Evolutionary conservation across 306 rosid genomes (phyloP), one percentile per base, ranked within the genome.

Genomic region (Mimosa bimucronata): DNA sequence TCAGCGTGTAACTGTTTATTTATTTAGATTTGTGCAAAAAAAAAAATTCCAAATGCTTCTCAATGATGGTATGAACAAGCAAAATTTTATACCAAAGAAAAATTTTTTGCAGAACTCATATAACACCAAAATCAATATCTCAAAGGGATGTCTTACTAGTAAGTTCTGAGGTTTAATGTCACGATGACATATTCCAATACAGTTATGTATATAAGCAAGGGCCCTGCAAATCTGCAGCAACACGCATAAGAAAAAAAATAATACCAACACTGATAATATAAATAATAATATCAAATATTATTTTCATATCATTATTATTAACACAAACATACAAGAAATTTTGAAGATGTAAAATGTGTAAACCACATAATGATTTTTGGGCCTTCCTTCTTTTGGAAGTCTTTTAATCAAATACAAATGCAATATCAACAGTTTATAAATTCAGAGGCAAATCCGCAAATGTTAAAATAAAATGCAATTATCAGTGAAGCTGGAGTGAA

Each of bases 81-180:
- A 64, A 41, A 70, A 66, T 45, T 30, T 45, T 77, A 66, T 76
- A 66, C 60, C 45, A 64, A 75, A 7, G 67, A 60, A 61, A 28
- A 19, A 57, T 48, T 26, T 64, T 60, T 23, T 15, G 61, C 19
- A 44, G 52, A 44, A 70, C 57, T 76, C 31, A 30, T 40, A 76
- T 42, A 44, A 44, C 38, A 44, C 44, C 21, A 79, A 42, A 68
- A 76, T 67, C 67, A 74, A 74, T 65, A 41, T 65, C 75, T 55
- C 77, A 69, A 67, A 31, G 16, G 65, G 57, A 75, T 60, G 30
- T 82, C 94, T 92, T 91, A 92, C 97, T 90, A 92, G 87, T 81
- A 92, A 81, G 82, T 90, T 92, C 81, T 86, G 97, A 34, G 95
- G 93, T 84, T 89, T 92, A 89, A 90, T 82, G 81, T 92, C 97